Evolutionary conservation across 2,329 filamentous ascomycete genomes (phyloP).

Genomic region (Hortaea werneckii): DNA sequence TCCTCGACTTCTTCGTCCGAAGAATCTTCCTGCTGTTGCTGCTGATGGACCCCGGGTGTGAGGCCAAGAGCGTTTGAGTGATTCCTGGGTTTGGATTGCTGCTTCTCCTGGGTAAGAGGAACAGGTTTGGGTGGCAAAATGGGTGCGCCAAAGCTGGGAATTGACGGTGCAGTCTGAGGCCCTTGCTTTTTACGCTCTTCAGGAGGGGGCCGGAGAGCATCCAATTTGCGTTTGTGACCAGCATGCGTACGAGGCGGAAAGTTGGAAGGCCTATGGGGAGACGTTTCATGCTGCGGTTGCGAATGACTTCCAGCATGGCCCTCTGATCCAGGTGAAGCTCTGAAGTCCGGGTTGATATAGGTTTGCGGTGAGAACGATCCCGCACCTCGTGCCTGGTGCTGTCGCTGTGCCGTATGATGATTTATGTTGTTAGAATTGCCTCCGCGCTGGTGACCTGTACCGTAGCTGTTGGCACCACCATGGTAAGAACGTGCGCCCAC

Average conservation of each 20-base stretch:
- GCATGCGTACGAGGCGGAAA: slow-evolving; percentile 10
- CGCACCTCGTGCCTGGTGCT: too few species aligned
- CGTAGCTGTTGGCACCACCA: too few species aligned
- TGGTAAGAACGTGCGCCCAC: too few species aligned
- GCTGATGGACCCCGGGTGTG: slow-evolving; percentile 37
- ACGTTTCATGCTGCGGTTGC: not conserved
- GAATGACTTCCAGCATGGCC: not conserved
- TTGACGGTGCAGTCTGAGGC: slow-evolving; percentile 18
- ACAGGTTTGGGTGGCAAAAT: slow-evolving; percentile 7
- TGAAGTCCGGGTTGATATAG: slow-evolving; percentile 22
- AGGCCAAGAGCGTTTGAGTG: slow-evolving; percentile 55
- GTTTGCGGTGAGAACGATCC: slow-evolving; percentile 14
- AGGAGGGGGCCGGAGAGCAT: slow-evolving; percentile 17
- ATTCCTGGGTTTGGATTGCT: not conserved
- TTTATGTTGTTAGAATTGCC: too few species aligned
- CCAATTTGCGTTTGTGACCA: slow-evolving; percentile 26
- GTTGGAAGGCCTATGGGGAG: not conserved
- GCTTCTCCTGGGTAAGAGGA: not conserved
- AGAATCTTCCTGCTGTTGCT: slow-evolving; percentile 10
- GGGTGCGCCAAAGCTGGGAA: slow-evolving; percentile 24
- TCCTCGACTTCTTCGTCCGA: slow-evolving; percentile 45
- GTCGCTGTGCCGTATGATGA: too few species aligned
- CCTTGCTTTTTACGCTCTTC: slow-evolving; percentile 7
- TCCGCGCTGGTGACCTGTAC: too few species aligned
- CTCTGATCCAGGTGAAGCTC: not conserved